These are phyloP conservation scores for Oenanthe sinensis DNA, from an alignment of 129 eudicot species.

Conservation along the genomic window DNA sequence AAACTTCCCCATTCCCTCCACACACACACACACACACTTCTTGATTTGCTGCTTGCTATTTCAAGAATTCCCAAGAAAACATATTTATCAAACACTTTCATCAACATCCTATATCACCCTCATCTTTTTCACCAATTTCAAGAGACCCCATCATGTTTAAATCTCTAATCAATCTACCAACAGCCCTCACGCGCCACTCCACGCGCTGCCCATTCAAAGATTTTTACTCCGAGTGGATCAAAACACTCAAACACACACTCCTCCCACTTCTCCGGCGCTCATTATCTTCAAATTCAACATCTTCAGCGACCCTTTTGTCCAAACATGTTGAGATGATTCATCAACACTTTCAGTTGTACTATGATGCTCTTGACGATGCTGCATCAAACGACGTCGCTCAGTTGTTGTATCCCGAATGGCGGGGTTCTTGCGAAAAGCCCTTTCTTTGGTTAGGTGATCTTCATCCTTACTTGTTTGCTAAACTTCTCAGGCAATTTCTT, in stretches of 20 bases:
- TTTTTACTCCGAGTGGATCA: constrained; percentile 59
- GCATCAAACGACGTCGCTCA: constrained; percentile 59
- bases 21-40: background rate
- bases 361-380: constrained; percentile 68
- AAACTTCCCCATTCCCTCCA: background rate
- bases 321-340: constrained; percentile 60
- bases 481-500: constrained; percentile 61
- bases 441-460: constrained; percentile 89
- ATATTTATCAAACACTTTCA: background rate
- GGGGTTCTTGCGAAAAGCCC: constrained; percentile 64
- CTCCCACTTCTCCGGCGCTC: constrained; percentile 70
- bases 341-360: constrained; percentile 65
- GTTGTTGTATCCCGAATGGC: constrained; percentile 56
- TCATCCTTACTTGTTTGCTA: constrained; percentile 84
- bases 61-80: background rate
- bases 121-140: background rate
- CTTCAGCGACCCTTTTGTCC: constrained; percentile 48
- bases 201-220: constrained; percentile 44
- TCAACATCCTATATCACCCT: constrained; percentile 1
- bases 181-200: constrained; percentile 7
- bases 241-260: constrained; percentile 47
- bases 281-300: constrained; percentile 31
- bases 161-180: constrained; percentile 38
- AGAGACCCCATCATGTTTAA: constrained; percentile 4
- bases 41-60: background rate